Conservation (phyloP, 2,329 filamentous ascomycete genomes). For the Tolypocladium pustulatum region DNA sequence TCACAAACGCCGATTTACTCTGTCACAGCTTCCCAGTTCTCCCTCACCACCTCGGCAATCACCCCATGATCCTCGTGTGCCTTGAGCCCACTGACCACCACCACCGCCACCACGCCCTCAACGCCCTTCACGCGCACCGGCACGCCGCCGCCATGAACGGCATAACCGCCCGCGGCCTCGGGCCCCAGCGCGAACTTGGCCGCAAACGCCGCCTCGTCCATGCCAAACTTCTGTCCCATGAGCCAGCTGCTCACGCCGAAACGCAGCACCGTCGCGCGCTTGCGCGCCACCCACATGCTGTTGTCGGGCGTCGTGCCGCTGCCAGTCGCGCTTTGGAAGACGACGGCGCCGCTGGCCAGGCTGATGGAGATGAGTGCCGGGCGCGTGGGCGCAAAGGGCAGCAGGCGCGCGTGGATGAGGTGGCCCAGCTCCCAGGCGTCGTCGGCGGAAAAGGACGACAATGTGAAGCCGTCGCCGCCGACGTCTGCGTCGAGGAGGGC, state of each 20-base stretch:
- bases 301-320: slow-evolving; percentile 61
- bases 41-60: slow-evolving; percentile 57
- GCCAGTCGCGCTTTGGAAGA: slow-evolving; percentile 62
- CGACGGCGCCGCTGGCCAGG: slow-evolving; percentile 41
- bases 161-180: slow-evolving; percentile 50
- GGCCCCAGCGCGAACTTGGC: slow-evolving; percentile 52
- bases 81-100: slow-evolving; percentile 66
- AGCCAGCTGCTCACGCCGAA: slow-evolving; percentile 63
- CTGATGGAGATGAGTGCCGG: slow-evolving; percentile 55
- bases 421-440: slow-evolving; percentile 58
- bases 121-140: slow-evolving; percentile 63
- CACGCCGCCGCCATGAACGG: slow-evolving; percentile 68
- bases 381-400: slow-evolving; percentile 29
- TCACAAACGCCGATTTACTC: too few relatives aligned
- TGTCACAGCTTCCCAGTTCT: slow-evolving; percentile 27
- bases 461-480: slow-evolving; percentile 31
- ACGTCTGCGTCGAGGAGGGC: slow-evolving; percentile 13
- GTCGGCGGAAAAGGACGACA: slow-evolving; percentile 47
- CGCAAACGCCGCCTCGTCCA: slow-evolving; percentile 54
- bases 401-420: slow-evolving; percentile 52
- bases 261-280: slow-evolving; percentile 60
- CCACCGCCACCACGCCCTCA: slow-evolving; percentile 64
- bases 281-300: slow-evolving; percentile 59
- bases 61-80: slow-evolving; percentile 70
- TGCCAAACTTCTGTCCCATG: slow-evolving; percentile 55